These are phyloP conservation scores for Lachnellula suecica DNA, from an alignment of 2,329 filamentous ascomycete species.

Conservation along the genomic window DNA sequence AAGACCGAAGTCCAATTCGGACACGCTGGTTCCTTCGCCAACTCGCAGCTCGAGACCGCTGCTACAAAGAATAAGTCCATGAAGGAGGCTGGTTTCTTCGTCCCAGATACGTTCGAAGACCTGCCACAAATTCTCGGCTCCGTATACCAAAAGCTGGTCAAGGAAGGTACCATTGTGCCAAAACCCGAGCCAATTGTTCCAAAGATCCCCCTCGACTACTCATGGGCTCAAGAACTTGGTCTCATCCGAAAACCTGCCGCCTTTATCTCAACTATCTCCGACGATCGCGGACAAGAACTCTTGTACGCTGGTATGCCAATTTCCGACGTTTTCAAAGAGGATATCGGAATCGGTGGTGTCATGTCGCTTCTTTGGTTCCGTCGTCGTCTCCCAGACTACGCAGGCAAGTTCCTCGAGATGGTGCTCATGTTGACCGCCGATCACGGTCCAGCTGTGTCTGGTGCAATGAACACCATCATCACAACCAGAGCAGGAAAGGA, in stretches of 20 bases:
- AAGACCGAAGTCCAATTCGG: conserved; percentile 99
- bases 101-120: conserved; percentile 96
- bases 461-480: conserved; percentile 99
- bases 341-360: conserved; percentile 98
- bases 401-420: conserved; percentile 99
- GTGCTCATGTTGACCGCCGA: conserved; percentile 99
- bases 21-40: conserved; percentile 97
- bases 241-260: conserved; percentile 99
- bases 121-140: conserved; percentile 73
- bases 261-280: conserved; percentile 99
- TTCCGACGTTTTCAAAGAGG: conserved; percentile 98
- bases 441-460: conserved; percentile 97
- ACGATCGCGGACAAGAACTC: conserved; percentile 98
- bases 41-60: conserved; percentile 98
- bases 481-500: conserved; percentile 99
- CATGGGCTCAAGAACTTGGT: conserved; percentile 98
- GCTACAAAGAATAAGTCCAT: conserved; percentile 96
- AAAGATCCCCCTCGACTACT: conserved; percentile 99
- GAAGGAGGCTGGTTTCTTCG: conserved; percentile 90
- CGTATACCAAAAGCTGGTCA: conserved; percentile 88
- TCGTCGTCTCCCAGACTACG: conserved; percentile 90
- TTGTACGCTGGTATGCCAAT: conserved; percentile 99
- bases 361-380: conserved; percentile 99
- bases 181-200: conserved; percentile 87
- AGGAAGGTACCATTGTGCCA: conserved; percentile 80